Percentiles rank a stretch among this genome's conserved stretches.
Evolutionary conservation across 805 yeast species (phyloP).

Genomic region (Sugiyamaella marilandica): DNA sequence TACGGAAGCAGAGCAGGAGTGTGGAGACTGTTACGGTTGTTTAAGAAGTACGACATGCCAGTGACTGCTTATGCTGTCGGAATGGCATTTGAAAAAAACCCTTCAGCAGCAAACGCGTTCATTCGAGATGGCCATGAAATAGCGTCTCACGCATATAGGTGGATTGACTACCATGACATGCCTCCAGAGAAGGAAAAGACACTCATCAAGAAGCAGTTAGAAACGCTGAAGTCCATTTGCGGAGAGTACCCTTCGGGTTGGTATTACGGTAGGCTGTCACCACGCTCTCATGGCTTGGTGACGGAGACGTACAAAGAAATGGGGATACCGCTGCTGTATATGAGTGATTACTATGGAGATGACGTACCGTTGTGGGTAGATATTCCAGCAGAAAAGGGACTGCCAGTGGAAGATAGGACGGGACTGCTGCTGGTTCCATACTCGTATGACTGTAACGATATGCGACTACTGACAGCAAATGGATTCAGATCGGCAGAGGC

Average conservation of each 20-base stretch:
- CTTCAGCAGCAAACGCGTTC: slow-evolving; percentile 35
- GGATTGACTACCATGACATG: slow-evolving; percentile 33
- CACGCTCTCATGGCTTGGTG: slow-evolving; percentile 32
- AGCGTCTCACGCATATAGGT: slow-evolving; percentile 37
- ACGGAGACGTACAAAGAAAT: slow-evolving; percentile 34
- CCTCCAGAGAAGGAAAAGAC: slow-evolving; percentile 34
- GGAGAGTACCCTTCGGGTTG: slow-evolving; percentile 37
- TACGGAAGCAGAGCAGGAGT: slow-evolving; percentile 35
- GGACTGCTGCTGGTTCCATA: slow-evolving; percentile 33
- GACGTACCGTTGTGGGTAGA: slow-evolving; percentile 38
- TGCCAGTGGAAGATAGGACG: slow-evolving; percentile 16
- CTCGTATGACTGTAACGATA: slow-evolving; percentile 32
- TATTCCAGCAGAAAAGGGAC: slow-evolving; percentile 28
- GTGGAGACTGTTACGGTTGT: slow-evolving; percentile 34
- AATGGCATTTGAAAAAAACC: slow-evolving; percentile 35
- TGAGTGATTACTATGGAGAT: slow-evolving; percentile 36
- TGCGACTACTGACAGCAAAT: slow-evolving; percentile 27
- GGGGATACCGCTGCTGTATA: slow-evolving; percentile 33
- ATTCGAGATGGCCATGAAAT: slow-evolving; percentile 38
- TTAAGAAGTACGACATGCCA: slow-evolving; percentile 32
- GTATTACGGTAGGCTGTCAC: slow-evolving; percentile 36
- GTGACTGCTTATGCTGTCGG: slow-evolving; percentile 39
- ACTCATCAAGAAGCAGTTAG: slow-evolving; percentile 31
- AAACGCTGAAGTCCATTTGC: slow-evolving; percentile 30
- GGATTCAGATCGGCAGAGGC: slow-evolving; percentile 29